Evolutionary conservation across 352 stramenopile genomes (phyloP).

Genomic region (Phytophthora crassamura): DNA sequence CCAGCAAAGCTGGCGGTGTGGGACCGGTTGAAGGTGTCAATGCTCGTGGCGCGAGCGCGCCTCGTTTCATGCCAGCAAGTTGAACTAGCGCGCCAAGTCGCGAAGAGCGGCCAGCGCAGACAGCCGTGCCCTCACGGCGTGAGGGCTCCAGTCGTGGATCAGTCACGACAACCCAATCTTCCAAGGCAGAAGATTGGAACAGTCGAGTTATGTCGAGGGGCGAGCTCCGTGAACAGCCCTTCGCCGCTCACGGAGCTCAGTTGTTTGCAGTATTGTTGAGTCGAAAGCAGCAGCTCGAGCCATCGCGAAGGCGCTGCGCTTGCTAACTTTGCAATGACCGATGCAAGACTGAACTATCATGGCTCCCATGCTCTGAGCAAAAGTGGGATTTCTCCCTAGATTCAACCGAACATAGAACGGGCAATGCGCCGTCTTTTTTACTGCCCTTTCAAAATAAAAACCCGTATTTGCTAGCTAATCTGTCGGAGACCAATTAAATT

Average conservation of each 20-base stretch:
- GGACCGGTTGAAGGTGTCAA: conserved; percentile 6
- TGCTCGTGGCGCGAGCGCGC: neutral
- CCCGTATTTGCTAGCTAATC: too few species aligned
- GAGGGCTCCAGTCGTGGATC: conserved; percentile 8
- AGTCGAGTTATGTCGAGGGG: too few species aligned
- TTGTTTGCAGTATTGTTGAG: too few species aligned
- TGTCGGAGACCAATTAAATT: too few species aligned
- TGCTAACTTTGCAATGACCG: neutral
- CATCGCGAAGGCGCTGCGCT: neutral
- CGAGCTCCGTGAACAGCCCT: too few species aligned
- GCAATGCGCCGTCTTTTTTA: conserved; percentile 13
- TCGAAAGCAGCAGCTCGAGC: neutral
- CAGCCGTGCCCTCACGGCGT: too few species aligned
- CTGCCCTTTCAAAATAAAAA: too few species aligned
- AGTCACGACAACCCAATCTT: too few species aligned
- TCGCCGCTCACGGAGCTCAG: too few species aligned
- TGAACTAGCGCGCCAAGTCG: conserved; percentile 16
- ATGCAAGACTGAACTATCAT: neutral
- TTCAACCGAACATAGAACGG: conserved; percentile 19
- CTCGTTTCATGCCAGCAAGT: conserved; percentile 23
- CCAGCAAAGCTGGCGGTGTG: conserved; percentile 11
- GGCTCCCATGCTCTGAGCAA: neutral
- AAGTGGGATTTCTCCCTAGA: conserved; percentile 25
- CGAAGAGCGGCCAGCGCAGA: conserved; percentile 9
- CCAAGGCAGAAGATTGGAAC: too few species aligned